These are phyloP conservation scores for Passalora sequoiae DNA, from an alignment of 2,329 filamentous ascomycete genomes.

Conservation along the genomic window DNA sequence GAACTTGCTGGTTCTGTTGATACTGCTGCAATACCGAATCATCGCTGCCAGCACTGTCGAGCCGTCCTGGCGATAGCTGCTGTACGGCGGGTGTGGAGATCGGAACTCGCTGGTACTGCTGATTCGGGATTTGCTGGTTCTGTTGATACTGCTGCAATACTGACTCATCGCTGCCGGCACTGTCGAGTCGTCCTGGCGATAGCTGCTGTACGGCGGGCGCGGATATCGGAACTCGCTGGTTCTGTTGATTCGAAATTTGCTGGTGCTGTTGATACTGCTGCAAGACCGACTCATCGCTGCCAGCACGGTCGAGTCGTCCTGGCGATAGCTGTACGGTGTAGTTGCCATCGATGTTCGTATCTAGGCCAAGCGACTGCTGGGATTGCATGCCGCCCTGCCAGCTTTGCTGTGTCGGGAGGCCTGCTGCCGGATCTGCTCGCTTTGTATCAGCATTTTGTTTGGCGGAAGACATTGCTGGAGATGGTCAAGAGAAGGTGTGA, in stretches of 20 bases:
- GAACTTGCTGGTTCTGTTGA: not conserved
- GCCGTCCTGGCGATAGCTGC: not conserved
- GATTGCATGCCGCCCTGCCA: not conserved
- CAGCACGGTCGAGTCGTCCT: not conserved
- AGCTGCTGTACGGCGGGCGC: not conserved
- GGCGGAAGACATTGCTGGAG: constrained; percentile 12
- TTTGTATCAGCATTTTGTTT: constrained; percentile 20
- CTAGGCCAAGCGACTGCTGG: not conserved
- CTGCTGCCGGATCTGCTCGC: constrained; percentile 10
- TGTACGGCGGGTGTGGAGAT: not conserved
- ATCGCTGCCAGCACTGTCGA: constrained; percentile 4
- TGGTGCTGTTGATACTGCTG: too few species aligned
- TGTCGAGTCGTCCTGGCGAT: not conserved
- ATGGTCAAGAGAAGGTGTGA: constrained; percentile 9
- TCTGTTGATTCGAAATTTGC: not conserved
- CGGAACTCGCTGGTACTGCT: not conserved
- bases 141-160: too few species aligned
- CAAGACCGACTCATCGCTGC: constrained; percentile 5
- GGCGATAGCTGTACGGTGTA: not conserved
- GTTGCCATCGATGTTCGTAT: not conserved
- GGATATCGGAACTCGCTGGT: not conserved
- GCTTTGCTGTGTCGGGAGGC: not conserved
- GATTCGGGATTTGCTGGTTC: not conserved
- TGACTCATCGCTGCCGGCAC: constrained; percentile 4
- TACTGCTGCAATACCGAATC: constrained; percentile 3